Evolutionary conservation across 2,329 filamentous ascomycete species (phyloP).

Genomic region (Fusarium xylarioides): DNA sequence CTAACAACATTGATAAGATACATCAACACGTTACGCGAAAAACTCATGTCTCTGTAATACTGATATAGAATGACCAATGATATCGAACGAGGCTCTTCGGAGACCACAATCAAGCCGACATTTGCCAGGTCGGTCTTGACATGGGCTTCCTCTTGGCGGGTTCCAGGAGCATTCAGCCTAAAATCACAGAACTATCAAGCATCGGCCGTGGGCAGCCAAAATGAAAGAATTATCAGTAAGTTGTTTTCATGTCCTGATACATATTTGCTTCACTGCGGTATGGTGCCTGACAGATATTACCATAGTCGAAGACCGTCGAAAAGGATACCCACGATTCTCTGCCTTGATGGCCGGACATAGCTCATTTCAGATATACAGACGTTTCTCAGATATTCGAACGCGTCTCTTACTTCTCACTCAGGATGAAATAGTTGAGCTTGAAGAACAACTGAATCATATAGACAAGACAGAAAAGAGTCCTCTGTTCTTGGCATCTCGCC

Average conservation of each 20-base stretch:
- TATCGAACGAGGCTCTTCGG: not conserved
- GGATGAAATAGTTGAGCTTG: not conserved
- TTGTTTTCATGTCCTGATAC: fast-evolving
- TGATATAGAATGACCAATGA: not conserved
- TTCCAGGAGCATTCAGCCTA: not conserved
- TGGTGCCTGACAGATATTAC: not conserved
- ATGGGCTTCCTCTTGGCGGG: not conserved
- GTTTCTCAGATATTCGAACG: not conserved
- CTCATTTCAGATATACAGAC: not conserved
- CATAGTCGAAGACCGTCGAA: not conserved
- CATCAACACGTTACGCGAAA: not conserved
- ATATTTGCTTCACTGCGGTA: not conserved
- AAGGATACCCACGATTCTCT: not conserved
- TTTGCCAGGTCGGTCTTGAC: not conserved
- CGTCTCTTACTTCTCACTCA: not conserved
- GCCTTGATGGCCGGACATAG: not conserved
- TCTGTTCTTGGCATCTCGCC: not conserved
- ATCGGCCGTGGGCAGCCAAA: not conserved
- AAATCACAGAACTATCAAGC: not conserved
- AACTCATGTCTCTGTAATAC: not conserved
- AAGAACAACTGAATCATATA: not conserved
- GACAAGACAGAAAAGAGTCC: not conserved
- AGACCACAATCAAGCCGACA: not conserved
- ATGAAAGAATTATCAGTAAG: not conserved
- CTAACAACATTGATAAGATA: not conserved